Evolutionary conservation across 164 flowering plant species (phyloP), one percentile per base, ranked within the genome.

Genomic region (Paratinospora sagittata): DNA sequence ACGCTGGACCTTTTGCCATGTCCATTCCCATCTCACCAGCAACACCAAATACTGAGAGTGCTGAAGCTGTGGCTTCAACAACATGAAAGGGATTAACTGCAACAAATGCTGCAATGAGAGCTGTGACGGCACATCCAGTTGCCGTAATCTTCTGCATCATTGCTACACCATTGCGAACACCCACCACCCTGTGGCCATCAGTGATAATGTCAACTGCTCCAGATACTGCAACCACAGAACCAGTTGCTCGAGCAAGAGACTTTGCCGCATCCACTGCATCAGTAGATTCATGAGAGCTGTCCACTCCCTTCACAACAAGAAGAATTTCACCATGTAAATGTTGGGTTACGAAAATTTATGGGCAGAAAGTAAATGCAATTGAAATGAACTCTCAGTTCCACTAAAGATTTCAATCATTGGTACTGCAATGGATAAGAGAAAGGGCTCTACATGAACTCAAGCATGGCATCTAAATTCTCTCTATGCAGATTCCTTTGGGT

Each of bases 61-160:
- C 92, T 4, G 90, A 78, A 71, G 87, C 90, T 16, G 97, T 85
- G 58, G 98, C 97, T 79, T 89, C 97, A 17, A 95, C 76, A 27
- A 90, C 77, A 76, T 81, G 85, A 8, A 12, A 74, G 14, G 90
- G 89, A 70, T 89, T 85, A 43, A 83, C 78, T 45, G 96, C 89
- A 76, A 92, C 85, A 78, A 89, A 92, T 45, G 97, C 97, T 19
- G 97, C 88, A 60, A 95, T 90, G 30, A 95, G 87, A 39, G 96
- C 98, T 23, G 97, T 87, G 65, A 92, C 97, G 0, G 97, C 82
- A 63, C 98, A 92, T 16, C 98, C 97, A 0, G 97, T 87, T 12
- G 97, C 97, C 14, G 96, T 92, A 37, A 90, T 89, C 73, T 66
- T 74, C 67, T 88, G 97, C 92, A 95, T 63, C 94, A 95, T 85